These are phyloP conservation scores for Malus domestica DNA, from an alignment of 306 rosid species.

Conservation along the genomic window ASM211411v1 NC_041797.1:4439001-4439500, in stretches of 20 bases:
- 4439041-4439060: slow-evolving; percentile 36
- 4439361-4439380: background rate
- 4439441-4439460: background rate
- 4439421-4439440: background rate
- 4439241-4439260: background rate
- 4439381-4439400: background rate
- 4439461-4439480: background rate
- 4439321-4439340: background rate
- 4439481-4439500: background rate
- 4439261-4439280: background rate
- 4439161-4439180: slow-evolving; percentile 34
- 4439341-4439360: background rate
- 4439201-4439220: slow-evolving; percentile 35
- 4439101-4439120: slow-evolving; percentile 32
- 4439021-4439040: slow-evolving; percentile 42
- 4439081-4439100: slow-evolving; percentile 15
- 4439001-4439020: no score
- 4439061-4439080: slow-evolving; percentile 41
- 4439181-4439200: slow-evolving; percentile 32
- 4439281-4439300: background rate
- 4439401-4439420: background rate
- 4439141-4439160: slow-evolving; percentile 34
- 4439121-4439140: slow-evolving; percentile 34
- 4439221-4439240: slow-evolving; percentile 47
- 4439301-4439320: background rate